Evolutionary conservation across 2,329 filamentous ascomycete species (phyloP), one percentile per base, ranked within the genome.

Genomic region (Phoma sp.): DNA sequence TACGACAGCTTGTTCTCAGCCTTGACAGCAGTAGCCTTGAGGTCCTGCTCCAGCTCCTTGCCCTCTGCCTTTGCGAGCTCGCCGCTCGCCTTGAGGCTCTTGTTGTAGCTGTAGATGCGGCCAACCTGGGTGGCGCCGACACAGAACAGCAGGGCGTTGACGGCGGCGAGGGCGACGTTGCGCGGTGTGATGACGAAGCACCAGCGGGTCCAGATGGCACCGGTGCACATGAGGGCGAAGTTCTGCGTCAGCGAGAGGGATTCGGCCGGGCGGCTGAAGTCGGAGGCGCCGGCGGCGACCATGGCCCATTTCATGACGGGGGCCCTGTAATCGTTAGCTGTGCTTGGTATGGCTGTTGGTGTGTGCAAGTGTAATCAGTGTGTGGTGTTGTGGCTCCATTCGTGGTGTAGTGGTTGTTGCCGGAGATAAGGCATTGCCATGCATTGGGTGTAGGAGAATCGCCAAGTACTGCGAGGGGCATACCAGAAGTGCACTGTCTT

Each of bases 401-500:
- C n/a, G n/a, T n/a, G n/a, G n/a, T n/a, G n/a, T 25, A 32, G 26
- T 20, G 10, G 10, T 6, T 3, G 28, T 15, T 45, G 2, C 21
- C 38, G 47, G 47, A 40, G 28, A 28, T 30, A 26, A 33, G 14
- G 40, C 32, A 43, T 50, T 50, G 32, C 37, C 12, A 21, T 36
- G 15, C 36, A 15, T 45, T 39, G 42, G 14, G n/a, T n/a, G 34
- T 25, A 29, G 48, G 20, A 14, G 30, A 15, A 20, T 18, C 32
- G 6, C 15, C 6, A 12, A 25, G 30, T n/a, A 11, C 23, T 5
- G 23, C 23, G 5, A 9, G 23, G 4, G 5, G 56, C 83, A 62
- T 81, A 93, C 93, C 95, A 99, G 81, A 99, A 99, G 79, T 99
- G 95, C 69, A 99, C 95, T 59, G 95, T 99, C 88, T 83, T 80